Conservation (phyloP, 176 grass and related monocot species). For the Aegilops bicornis region DNA sequence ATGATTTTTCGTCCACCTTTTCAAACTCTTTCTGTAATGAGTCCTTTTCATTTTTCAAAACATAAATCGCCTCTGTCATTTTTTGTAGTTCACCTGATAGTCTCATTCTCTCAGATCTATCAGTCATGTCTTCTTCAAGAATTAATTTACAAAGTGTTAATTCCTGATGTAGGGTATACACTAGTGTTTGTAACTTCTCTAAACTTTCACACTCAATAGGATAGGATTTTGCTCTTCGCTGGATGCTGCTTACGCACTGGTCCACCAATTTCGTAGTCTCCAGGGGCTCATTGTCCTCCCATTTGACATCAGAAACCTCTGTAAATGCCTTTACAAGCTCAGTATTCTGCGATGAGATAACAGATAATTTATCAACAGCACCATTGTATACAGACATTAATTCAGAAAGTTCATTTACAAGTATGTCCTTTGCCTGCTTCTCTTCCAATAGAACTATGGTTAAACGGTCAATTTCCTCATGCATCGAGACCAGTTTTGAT, state of each 20-base stretch:
- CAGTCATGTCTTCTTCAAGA: slow-evolving; percentile 74
- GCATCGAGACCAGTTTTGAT: slow-evolving; percentile 63
- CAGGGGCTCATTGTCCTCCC: slow-evolving; percentile 40
- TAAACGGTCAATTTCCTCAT: slow-evolving; percentile 68
- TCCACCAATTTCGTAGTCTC: slow-evolving; percentile 47
- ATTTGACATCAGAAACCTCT: slow-evolving; percentile 62
- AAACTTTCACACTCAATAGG: slow-evolving; percentile 37
- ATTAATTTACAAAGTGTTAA: slow-evolving; percentile 62
- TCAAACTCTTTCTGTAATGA: slow-evolving; percentile 77
- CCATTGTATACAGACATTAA: slow-evolving; percentile 54
- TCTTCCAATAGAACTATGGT: slow-evolving; percentile 68
- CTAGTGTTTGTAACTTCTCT: slow-evolving; percentile 62
- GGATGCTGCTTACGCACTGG: slow-evolving; percentile 50
- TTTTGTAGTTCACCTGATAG: slow-evolving; percentile 52
- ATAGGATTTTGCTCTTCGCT: slow-evolving; percentile 49
- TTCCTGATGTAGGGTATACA: slow-evolving; percentile 73
- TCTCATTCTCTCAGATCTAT: slow-evolving; percentile 44
- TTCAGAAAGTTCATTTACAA: slow-evolving; percentile 75
- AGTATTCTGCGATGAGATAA: slow-evolving; percentile 55
- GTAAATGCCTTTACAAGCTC: slow-evolving; percentile 64
- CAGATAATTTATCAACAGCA: slow-evolving; percentile 46
- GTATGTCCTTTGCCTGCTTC: slow-evolving; percentile 70
- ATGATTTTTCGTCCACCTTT: slow-evolving; percentile 77
- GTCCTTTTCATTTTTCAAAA: slow-evolving; percentile 75
- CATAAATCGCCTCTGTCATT: slow-evolving; percentile 45